Evolutionary conservation across 108 stramenopile genomes (phyloP).

Genomic region (Bacterosira constricta): DNA sequence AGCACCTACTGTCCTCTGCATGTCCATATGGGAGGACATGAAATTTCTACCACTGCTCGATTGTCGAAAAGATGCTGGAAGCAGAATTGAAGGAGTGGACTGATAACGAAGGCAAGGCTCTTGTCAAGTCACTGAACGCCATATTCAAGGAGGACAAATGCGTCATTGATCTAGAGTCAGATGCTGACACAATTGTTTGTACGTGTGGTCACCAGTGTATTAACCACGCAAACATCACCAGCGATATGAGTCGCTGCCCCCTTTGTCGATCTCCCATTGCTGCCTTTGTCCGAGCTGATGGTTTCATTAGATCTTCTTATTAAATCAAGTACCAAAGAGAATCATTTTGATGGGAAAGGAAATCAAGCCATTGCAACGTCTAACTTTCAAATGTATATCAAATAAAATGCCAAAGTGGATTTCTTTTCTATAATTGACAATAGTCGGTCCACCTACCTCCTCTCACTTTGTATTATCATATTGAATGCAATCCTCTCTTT

Average conservation of each 20-base stretch:
- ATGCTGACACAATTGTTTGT: neutral
- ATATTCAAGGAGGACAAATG: neutral
- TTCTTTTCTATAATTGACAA: too few species aligned
- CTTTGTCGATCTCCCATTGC: slow-evolving; percentile 1
- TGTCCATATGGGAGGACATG: slow-evolving; percentile 6
- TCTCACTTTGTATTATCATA: too few species aligned
- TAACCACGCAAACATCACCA: neutral
- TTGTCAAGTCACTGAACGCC: neutral
- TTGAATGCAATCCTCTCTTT: too few species aligned
- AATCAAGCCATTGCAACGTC: too few species aligned
- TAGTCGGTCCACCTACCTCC: too few species aligned
- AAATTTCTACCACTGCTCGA: slow-evolving; percentile 1
- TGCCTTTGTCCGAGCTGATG: slow-evolving; percentile 1
- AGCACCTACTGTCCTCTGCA: neutral
- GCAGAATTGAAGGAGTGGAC: neutral
- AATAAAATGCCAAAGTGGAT: too few species aligned
- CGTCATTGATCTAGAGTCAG: slow-evolving; percentile 8
- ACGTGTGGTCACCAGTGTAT: slow-evolving; percentile 5
- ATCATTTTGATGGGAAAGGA: too few species aligned
- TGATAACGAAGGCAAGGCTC: neutral
- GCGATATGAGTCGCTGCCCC: neutral
- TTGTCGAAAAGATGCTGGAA: neutral
- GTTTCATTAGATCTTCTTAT: too few species aligned
- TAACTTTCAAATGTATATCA: too few species aligned
- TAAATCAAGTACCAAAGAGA: too few species aligned